phyloP scores from a whole-genome alignment of 495 filamentous ascomycete species.

The Hyaloscypha variabilis region DNA sequence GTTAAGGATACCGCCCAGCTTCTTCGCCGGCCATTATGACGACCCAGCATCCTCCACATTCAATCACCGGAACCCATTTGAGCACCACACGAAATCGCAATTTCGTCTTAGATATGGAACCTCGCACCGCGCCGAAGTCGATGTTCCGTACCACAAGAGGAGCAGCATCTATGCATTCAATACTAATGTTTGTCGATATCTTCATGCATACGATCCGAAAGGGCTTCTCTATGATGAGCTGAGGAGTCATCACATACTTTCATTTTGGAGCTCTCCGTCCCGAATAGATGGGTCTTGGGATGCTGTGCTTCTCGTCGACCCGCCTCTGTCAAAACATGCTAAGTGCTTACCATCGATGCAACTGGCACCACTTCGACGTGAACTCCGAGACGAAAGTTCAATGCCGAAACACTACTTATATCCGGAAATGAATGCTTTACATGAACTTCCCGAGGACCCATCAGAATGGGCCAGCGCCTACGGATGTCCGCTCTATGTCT shows the following conservation, averaged over 20 bases:
- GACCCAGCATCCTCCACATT: conserved; percentile 18
- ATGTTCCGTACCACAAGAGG: conserved; percentile 7
- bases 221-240: conserved; percentile 13
- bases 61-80: conserved; percentile 17
- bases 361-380: conserved; percentile 8
- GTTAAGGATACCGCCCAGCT: conserved; percentile 14
- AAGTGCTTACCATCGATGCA: conserved; percentile 16
- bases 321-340: conserved; percentile 4
- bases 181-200: conserved; percentile 16
- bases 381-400: conserved; percentile 15
- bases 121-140: conserved; percentile 16
- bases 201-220: conserved; percentile 16
- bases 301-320: conserved; percentile 15
- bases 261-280: conserved; percentile 15
- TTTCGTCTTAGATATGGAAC: conserved; percentile 12
- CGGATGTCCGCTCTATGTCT: conserved; percentile 6
- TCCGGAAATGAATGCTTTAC: conserved; percentile 14
- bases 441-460: conserved; percentile 10
- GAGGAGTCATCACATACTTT: conserved; percentile 17
- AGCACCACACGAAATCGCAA: conserved; percentile 14
- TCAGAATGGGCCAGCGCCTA: conserved; percentile 15
- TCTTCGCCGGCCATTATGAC: conserved; percentile 18
- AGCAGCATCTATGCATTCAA: conserved; percentile 14
- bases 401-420: conserved; percentile 15
- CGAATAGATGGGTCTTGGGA: conserved; percentile 17